Evolutionary conservation across 345 rosid genomes (phyloP), one percentile per base, ranked within the genome.

Genomic region (Schrenkiella parvula): DNA sequence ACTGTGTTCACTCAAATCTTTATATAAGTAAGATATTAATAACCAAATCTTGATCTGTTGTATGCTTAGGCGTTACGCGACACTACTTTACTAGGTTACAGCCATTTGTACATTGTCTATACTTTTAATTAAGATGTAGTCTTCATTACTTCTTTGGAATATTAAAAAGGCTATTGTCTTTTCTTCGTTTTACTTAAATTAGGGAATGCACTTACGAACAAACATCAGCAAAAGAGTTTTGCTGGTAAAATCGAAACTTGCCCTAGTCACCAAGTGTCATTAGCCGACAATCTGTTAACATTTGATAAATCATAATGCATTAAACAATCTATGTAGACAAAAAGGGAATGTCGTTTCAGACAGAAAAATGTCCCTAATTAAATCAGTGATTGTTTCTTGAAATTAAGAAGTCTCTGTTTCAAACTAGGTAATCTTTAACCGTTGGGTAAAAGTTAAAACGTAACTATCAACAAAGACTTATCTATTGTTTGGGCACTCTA

Each of bases 401-500:
- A 31, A 31, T 31, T 32, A 38, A 11, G 42, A 12, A 12, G 12
- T 38, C 23, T 41, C 14, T 25, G 61, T 76, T 51, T 34, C 58
- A 28, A 48, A 76, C 59, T 52, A 74, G 41, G 60, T 4, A 55
- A 22, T 22, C 54, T 31, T 42, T 8, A 55, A 29, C 9, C 10
- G 0, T 68, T 57, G 11, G 56, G 32, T 70, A 44, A 44, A 57
- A 58, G 56, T 44, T 70, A 44, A 44, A 57, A 58, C 21, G 35
- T 8, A 37, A 25, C 29, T 34, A 70, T 48, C 74, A 59, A 17
- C 67, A 37, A 47, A 47, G 66, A 35, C 22, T 47, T 35, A 1
- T 70, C 29, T 47, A 47, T 70, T 47, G 41, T 25, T 70, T 37
- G 14, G 35, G 38, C 32, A 9, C 19, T 59, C 28, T 0, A 12